Percentiles rank a stretch among this genome's conserved stretches.
Evolutionary conservation across 495 filamentous ascomycete species (phyloP).

Genomic region (Hypoxylon fragiforme): DNA sequence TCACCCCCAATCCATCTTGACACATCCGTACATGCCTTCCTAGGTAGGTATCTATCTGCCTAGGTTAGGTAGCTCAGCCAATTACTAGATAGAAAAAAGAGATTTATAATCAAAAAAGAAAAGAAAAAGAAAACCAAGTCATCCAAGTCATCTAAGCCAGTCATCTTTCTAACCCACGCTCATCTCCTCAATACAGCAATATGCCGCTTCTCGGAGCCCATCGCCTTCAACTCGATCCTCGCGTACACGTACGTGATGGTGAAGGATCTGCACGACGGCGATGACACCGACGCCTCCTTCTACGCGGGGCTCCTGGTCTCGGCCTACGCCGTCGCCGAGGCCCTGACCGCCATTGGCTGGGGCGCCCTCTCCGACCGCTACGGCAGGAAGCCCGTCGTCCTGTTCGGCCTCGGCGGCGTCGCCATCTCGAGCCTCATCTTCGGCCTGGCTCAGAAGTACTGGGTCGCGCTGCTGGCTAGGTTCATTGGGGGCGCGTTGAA

Average conservation of each 20-base stretch:
- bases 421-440: conserved; percentile 86
- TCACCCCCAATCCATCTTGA: too few species aligned
- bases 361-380: conserved; percentile 79
- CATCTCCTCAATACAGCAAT: conserved; percentile 60
- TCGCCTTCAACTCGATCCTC: conserved; percentile 96
- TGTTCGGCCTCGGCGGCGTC: conserved; percentile 79
- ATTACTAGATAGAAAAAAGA: too few species aligned
- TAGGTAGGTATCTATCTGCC: too few species aligned
- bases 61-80: too few species aligned
- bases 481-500: conserved; percentile 84
- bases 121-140: too few species aligned
- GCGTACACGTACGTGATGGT: conserved; percentile 95
- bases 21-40: too few species aligned
- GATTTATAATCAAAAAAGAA: too few species aligned
- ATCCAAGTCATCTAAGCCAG: not conserved
- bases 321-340: conserved; percentile 85
- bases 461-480: conserved; percentile 75
- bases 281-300: conserved; percentile 71
- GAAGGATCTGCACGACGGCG: conserved; percentile 70
- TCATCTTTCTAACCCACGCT: conserved; percentile 1
- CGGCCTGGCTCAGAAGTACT: conserved; percentile 75
- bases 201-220: conserved; percentile 88
- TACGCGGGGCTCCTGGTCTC: conserved; percentile 90
- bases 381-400: conserved; percentile 80
- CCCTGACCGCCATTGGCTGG: conserved; percentile 79